phyloP scores from a whole-genome alignment of 139 green algal genomes.

The Coelastrella sp. region DNA sequence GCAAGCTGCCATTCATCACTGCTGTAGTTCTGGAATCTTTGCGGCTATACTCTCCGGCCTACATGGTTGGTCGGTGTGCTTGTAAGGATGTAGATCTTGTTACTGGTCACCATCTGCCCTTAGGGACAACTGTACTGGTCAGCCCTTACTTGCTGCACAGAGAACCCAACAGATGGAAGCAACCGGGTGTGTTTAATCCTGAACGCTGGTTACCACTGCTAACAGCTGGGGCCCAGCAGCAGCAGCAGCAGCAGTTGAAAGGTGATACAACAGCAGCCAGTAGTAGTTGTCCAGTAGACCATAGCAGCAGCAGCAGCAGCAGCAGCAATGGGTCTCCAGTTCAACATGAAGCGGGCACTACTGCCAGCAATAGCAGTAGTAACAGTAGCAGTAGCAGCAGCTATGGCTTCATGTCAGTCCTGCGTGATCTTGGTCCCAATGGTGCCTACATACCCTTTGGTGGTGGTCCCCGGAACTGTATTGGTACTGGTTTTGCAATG shows the following conservation, averaged over 20 bases:
- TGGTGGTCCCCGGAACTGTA: conserved; percentile 87
- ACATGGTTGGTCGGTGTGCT: conserved; percentile 89
- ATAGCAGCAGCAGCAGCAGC: conserved; percentile 15
- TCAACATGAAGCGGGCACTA: neutral
- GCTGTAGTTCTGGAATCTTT: conserved; percentile 85
- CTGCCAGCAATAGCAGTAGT: conserved; percentile 24
- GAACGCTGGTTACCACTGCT: conserved; percentile 76
- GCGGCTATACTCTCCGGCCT: conserved; percentile 87
- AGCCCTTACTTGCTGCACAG: conserved; percentile 88
- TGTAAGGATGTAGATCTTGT: conserved; percentile 50
- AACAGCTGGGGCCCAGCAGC: neutral
- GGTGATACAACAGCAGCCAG: neutral
- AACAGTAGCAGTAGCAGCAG: conserved; percentile 31
- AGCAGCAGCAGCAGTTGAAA: neutral
- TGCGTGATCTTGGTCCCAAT: conserved; percentile 71
- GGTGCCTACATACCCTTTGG: conserved; percentile 82
- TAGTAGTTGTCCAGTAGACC: neutral
- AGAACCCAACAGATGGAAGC: conserved; percentile 56
- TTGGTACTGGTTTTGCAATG: conserved; percentile 94
- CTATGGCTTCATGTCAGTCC: conserved; percentile 22
- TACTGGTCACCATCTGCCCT: conserved; percentile 43
- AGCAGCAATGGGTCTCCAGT: conserved; percentile 13
- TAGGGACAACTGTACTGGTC: conserved; percentile 77
- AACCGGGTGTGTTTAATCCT: conserved; percentile 67
- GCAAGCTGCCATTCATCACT: conserved; percentile 67